These are phyloP conservation scores for Coniferiporia sulphurascens DNA, from an alignment of 1,284 basidiomycete species.

Conservation along the genomic window DNA sequence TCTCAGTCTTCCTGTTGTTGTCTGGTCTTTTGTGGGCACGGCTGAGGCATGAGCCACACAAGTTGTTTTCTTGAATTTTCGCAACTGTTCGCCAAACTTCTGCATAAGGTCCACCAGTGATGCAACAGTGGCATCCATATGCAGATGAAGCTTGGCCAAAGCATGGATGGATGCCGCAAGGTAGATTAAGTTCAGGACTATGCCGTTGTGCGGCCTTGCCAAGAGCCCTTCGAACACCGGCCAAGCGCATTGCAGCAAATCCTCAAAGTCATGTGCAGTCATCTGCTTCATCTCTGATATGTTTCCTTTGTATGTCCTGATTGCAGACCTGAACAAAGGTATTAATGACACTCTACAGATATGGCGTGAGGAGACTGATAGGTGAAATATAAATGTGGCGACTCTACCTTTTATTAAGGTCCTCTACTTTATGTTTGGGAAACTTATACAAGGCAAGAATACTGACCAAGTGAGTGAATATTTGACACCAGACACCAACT, in stretches of 20 bases:
- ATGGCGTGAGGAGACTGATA: too few relatives aligned
- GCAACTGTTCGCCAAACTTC: conserved; percentile 19
- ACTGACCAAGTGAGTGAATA: conserved; percentile 25
- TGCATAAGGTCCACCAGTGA: conserved; percentile 20
- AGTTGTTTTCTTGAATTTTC: conserved; percentile 18
- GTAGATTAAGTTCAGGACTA: conserved; percentile 24
- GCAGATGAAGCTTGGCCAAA: conserved; percentile 28
- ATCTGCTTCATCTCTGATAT: conserved; percentile 27
- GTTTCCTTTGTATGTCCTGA: conserved; percentile 24
- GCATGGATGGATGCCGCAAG: conserved; percentile 26
- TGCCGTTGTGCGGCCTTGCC: conserved; percentile 20
- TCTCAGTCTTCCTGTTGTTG: background rate
- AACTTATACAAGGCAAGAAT: conserved; percentile 18
- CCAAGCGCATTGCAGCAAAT: conserved; percentile 24
- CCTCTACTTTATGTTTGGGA: conserved; percentile 2
- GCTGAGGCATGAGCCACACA: conserved; percentile 19
- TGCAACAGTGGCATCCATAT: conserved; percentile 24
- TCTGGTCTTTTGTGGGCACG: conserved; percentile 20
- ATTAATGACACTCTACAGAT: too few relatives aligned
- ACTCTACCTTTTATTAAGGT: conserved; percentile 10
- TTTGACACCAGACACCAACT: conserved; percentile 26
- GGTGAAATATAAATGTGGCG: too few relatives aligned
- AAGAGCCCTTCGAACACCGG: conserved; percentile 29
- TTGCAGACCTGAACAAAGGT: conserved; percentile 22
- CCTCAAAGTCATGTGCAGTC: conserved; percentile 28